Conservation (phyloP, 306 rosid species). For the Arachis hypogaea region DNA sequence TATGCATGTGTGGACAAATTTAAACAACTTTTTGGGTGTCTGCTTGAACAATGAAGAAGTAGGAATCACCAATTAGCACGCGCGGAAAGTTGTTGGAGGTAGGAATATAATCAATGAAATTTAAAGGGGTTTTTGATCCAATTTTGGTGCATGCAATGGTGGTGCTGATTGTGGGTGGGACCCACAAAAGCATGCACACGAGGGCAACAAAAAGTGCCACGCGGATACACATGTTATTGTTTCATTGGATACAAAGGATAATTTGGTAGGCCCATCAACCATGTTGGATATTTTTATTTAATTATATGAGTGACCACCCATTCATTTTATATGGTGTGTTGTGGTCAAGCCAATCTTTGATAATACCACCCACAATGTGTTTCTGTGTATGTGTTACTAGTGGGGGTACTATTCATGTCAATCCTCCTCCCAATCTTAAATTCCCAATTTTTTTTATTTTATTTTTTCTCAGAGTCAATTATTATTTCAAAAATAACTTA, state of each 20-base stretch:
- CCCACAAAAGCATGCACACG: constrained; percentile 29
- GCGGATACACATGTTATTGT: constrained; percentile 11
- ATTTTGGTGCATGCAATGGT: background rate
- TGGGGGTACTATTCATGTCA: constrained; percentile 23
- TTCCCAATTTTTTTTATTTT: no score
- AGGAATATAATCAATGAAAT: no score
- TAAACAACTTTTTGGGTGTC: background rate
- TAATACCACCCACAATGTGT: constrained; percentile 50
- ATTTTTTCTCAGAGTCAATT: no score
- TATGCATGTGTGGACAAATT: no score
- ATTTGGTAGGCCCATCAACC: constrained; percentile 16
- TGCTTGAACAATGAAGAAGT: constrained; percentile 1
- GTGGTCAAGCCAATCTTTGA: constrained; percentile 38
- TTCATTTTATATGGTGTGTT: constrained; percentile 16
- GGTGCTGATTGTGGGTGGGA: background rate
- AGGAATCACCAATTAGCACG: constrained; percentile 30
- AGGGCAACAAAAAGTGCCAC: constrained; percentile 37
- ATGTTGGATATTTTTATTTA: constrained; percentile 13
- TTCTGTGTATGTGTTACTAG: background rate
- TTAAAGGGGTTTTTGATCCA: no score
- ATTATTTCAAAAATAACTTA: no score
- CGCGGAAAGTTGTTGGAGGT: constrained; percentile 41
- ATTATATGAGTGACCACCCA: constrained; percentile 32
- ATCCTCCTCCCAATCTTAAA: background rate
- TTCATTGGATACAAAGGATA: constrained; percentile 16